Conservation (phyloP, 2,329 filamentous ascomycete species). For the Cadophora luteo-olivacea region DNA sequence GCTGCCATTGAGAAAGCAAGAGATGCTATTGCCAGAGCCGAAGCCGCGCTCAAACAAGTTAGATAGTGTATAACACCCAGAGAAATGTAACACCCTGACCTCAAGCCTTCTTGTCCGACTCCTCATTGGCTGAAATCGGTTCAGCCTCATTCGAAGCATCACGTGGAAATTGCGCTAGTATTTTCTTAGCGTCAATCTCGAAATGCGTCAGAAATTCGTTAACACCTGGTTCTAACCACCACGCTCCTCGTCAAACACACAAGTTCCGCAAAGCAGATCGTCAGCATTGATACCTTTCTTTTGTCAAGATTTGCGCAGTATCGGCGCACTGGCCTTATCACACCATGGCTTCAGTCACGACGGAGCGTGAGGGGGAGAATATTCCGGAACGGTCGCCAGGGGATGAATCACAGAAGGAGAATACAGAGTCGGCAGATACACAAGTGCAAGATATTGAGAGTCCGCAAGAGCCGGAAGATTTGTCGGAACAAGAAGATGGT, state of each 20-base stretch:
- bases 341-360: slow-evolving; percentile 26
- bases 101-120: not conserved
- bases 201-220: not conserved
- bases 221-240: not conserved
- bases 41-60: slow-evolving; percentile 32
- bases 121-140: not conserved
- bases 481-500: slow-evolving; percentile 17
- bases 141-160: not conserved
- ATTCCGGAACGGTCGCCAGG: no score
- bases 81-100: slow-evolving; percentile 15
- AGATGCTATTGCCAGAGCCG: slow-evolving; percentile 32
- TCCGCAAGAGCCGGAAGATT: not conserved
- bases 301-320: slow-evolving; percentile 25
- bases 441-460: not conserved
- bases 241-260: not conserved
- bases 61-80: slow-evolving; percentile 32
- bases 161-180: slow-evolving; percentile 15
- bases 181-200: slow-evolving; percentile 5
- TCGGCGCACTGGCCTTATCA: slow-evolving; percentile 13
- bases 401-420: not conserved
- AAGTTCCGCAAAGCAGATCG: not conserved
- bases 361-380: slow-evolving; percentile 10
- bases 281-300: slow-evolving; percentile 23
- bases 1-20: slow-evolving; percentile 36
- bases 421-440: slow-evolving; percentile 7